Base-by-base conservation (phyloP, 257 asterid genomes). In the Salvia miltiorrhiza region DNA sequence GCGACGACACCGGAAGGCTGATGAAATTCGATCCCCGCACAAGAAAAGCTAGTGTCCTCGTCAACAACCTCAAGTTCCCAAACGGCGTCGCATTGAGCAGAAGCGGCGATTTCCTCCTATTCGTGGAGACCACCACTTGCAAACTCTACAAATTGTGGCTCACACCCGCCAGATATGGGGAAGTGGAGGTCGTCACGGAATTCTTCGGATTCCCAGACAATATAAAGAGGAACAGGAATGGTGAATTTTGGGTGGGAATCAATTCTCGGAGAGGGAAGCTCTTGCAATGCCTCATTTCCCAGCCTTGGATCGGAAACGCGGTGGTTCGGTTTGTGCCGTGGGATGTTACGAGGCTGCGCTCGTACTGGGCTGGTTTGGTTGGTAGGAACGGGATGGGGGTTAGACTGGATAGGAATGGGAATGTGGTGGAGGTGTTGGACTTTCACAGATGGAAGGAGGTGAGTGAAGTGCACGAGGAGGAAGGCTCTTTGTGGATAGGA, bases 191-290 rank as follows among this genome's bases (percentile, higher is more conserved):
- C 4, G 12, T 86, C 1, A 73, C 80, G 12, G 75, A 77, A 4
- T 76, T 91, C 17, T 78, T 80, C 0, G 97, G 96, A 21, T 85
- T 80, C 24, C 97, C 97, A 0, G 97, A 90, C 74, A 90, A 88
- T 69, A 77, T 90, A 10, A 85, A 77, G 67, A 62, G 88, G 69
- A 90, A 76, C 23, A 7, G 5, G 14, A 68, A 81, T 0, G 96
- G 92, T 0, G 96, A 83, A 21, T 91, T 89, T 67, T 91, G 97
- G 96, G 91, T 91, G 20, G 97, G 90, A 44, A 76, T 85, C 56
- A 67, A 84, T 67, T 77, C 90, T 0, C 77, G 55, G 26, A 82
- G 81, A 71, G 78, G 82, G 12, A 74, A 44, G 1, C 2, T 85
- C 14, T 19, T 81, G 63, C 50, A 77, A 11, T 85, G 89, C 88